Conservation (phyloP, 164 flowering plant genomes). For the Piper betle region DNA sequence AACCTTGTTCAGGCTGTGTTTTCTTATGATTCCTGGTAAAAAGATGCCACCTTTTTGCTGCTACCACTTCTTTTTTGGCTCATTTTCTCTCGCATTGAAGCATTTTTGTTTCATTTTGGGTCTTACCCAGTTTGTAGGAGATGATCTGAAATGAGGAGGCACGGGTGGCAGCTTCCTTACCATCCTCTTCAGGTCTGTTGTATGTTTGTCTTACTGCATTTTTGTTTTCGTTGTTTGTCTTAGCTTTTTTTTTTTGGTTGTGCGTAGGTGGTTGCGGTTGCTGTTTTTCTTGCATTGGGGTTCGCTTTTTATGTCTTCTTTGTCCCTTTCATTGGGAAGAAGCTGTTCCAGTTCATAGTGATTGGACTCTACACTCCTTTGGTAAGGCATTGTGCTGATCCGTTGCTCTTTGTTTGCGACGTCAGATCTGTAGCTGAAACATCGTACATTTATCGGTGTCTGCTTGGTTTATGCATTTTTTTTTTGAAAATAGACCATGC, state of each 20-base stretch:
- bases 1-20: slow-evolving; percentile 1
- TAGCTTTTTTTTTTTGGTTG: slow-evolving; percentile 49
- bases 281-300: slow-evolving; percentile 92
- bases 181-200: slow-evolving; percentile 85
- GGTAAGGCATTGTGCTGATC: slow-evolving; percentile 31
- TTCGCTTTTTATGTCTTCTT: slow-evolving; percentile 98
- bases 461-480: neutral
- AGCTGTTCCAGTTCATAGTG: slow-evolving; percentile 60
- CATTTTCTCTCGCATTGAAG: neutral
- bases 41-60: neutral
- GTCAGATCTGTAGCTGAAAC: slow-evolving; percentile 10
- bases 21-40: neutral
- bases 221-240: neutral
- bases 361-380: slow-evolving; percentile 95
- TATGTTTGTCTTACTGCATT: neutral
- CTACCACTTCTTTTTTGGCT: neutral
- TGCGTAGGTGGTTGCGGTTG: slow-evolving; percentile 85
- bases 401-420: neutral
- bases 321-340: slow-evolving; percentile 92
- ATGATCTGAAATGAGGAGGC: slow-evolving; percentile 69
- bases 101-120: neutral
- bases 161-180: slow-evolving; percentile 98
- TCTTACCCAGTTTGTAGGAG: neutral
- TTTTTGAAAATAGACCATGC: neutral
- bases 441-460: neutral